Base-by-base conservation (phyloP, 2,329 filamentous ascomycete species). In the Cladorrhinum sp. region DNA sequence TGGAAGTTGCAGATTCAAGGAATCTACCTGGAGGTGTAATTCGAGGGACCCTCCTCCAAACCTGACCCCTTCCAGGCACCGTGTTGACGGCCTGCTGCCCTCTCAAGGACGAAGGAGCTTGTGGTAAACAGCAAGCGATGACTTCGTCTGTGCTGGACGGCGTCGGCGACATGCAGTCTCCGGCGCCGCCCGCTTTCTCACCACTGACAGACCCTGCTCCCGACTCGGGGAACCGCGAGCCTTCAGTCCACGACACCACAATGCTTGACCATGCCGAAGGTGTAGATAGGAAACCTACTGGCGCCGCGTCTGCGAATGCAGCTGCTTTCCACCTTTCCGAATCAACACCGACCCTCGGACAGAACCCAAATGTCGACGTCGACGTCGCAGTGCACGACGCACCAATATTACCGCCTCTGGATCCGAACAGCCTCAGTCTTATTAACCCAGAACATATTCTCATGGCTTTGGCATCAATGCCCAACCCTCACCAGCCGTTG, bases 31-130 rank as follows among this genome's bases (percentile, higher is more conserved):
- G 10, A 29, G 25, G 25, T 29, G 25, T 29, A 5, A 29, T 3
- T 41, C 12, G 36, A 41, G 36, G 36, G 36, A 8, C 16, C 36
- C 16, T 41, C 36, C 16, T 12, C 32, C 32, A 36, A 4, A 16
- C 32, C 32, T 18, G 56, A 32, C 24, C 22, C 38, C 48, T 24
- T 32, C 50, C 50, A 36, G 50, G 52, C 55, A 50, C 36, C 36
- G 36, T 41, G 36, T 41, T 13, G 16, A 41, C 36, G 36, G 36
- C 36, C 41, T 18, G 41, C n/a, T 45, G 41, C 41, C 48, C 55
- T 74, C n/a, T n/a, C n/a, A n/a, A n/a, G n/a, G 81, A 78, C 80
- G 81, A 81, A 83, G 76, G 80, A 83, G 81, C 81, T 82, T 80
- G 80, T 73, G 68, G 64, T 58, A 62, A 63, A 66, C 70, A 71